phyloP scores from a whole-genome alignment of 1,284 basidiomycete genomes.

The Leccinum variabile region DNA sequence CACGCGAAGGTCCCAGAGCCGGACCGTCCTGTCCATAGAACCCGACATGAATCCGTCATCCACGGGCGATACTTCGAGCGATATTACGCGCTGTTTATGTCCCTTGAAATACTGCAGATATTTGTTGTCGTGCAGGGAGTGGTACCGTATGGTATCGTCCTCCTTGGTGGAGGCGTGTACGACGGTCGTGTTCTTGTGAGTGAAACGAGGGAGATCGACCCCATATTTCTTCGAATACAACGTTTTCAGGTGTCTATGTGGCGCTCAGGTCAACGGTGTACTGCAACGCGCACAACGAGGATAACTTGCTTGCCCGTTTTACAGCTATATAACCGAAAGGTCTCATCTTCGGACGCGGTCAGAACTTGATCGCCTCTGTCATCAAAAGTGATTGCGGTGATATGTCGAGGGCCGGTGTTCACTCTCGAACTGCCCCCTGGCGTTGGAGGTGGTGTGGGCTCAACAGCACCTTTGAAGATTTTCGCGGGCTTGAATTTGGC shows the following conservation, averaged over 20 bases:
- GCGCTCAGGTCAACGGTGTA: conserved; percentile 20
- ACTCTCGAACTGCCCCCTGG: conserved; percentile 44
- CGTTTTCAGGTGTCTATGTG: conserved; percentile 66
- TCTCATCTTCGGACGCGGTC: conserved; percentile 92
- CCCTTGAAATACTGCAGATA: conserved; percentile 96
- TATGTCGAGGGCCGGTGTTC: conserved; percentile 57
- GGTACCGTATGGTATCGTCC: conserved; percentile 93
- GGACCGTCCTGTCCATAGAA: conserved; percentile 92
- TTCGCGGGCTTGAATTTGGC: conserved; percentile 82
- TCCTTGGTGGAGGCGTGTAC: conserved; percentile 94
- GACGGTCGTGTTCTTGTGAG: conserved; percentile 84
- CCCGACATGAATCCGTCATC: conserved; percentile 97
- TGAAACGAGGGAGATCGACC: conserved; percentile 90
- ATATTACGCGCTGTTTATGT: conserved; percentile 87
- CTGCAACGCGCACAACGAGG: conserved; percentile 26
- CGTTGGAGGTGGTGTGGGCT: conserved; percentile 52
- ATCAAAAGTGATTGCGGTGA: conserved; percentile 90
- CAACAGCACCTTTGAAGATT: conserved; percentile 81
- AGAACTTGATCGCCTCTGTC: conserved; percentile 85
- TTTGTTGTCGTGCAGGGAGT: conserved; percentile 93
- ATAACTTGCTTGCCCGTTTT: conserved; percentile 88
- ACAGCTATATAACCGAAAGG: conserved; percentile 86
- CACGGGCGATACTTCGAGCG: conserved; percentile 88
- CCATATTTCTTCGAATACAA: conserved; percentile 96
- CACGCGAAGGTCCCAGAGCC: conserved; percentile 91